A percentile compares a stretch with the other conserved stretches of the same genome.
Evolutionary conservation across 2,329 filamentous ascomycete species (phyloP).

Genomic region (Zalaria obscura): DNA sequence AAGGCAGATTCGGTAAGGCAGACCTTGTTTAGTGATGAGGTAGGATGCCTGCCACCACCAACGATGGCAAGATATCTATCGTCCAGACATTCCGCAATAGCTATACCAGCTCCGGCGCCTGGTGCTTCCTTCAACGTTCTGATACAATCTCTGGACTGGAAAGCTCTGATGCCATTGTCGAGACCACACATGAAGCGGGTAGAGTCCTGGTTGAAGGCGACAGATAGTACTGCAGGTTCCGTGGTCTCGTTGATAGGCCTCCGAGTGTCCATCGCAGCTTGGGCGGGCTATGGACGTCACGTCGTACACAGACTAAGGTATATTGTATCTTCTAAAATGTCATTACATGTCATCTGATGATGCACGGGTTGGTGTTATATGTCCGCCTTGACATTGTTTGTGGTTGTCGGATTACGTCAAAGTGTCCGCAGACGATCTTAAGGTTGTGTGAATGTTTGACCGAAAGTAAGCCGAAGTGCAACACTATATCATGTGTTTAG

Average conservation of each 20-base stretch:
- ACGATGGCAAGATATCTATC: constrained; percentile 65
- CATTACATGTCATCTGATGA: no score
- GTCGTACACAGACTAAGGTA: no score
- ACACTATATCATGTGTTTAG: no score
- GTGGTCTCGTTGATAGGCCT: constrained; percentile 67
- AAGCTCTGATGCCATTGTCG: constrained; percentile 61
- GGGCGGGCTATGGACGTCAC: no score
- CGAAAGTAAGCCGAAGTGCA: no score
- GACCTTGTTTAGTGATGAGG: constrained; percentile 78
- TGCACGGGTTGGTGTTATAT: no score
- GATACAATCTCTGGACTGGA: constrained; percentile 20
- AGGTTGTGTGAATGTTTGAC: no score
- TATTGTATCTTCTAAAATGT: no score
- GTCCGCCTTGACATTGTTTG: no score
- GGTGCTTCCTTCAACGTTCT: constrained; percentile 13
- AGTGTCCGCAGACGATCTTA: no score
- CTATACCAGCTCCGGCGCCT: constrained; percentile 10
- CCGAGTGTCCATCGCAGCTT: constrained; percentile 64
- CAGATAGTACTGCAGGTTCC: constrained; percentile 63
- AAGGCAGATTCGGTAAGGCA: constrained; percentile 3
- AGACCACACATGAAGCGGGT: constrained; percentile 80
- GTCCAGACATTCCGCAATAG: constrained; percentile 17
- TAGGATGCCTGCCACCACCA: constrained; percentile 72
- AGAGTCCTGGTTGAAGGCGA: constrained; percentile 72
- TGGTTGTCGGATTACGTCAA: no score